phyloP scores from a whole-genome alignment of 1,284 basidiomycete genomes.

The Leucoagaricus sp. region DNA sequence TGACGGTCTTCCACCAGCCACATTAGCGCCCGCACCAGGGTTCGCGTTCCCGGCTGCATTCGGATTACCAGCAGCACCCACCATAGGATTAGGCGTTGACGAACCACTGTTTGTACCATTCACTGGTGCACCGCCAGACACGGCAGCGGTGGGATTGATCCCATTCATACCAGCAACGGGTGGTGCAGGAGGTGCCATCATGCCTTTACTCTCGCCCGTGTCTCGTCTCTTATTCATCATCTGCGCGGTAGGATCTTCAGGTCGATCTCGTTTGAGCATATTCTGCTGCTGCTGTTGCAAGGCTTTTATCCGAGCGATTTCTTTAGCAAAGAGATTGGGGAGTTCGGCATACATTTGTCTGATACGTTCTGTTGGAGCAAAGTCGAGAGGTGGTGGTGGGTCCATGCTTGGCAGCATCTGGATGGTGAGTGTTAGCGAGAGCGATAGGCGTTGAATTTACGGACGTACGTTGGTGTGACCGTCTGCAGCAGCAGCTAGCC shows the following conservation, averaged over 20 bases:
- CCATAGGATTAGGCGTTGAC: constrained; percentile 11
- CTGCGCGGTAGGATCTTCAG: constrained; percentile 45
- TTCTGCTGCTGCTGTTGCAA: constrained; percentile 22
- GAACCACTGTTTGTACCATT: constrained; percentile 12
- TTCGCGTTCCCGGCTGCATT: not conserved
- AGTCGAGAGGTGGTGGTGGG: constrained; percentile 53
- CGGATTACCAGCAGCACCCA: not conserved
- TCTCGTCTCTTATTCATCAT: constrained; percentile 64
- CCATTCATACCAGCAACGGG: constrained; percentile 4
- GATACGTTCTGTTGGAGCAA: constrained; percentile 56
- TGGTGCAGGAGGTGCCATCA: constrained; percentile 37
- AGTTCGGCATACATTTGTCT: constrained; percentile 63
- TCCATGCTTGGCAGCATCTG: constrained; percentile 40
- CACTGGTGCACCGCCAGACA: constrained; percentile 8
- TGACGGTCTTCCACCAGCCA: not conserved
- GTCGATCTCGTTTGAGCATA: constrained; percentile 60
- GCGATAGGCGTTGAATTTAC: not conserved
- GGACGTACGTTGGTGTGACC: constrained; percentile 39
- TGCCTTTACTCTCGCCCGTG: constrained; percentile 50
- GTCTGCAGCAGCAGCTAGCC: constrained; percentile 66
- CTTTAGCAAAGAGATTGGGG: constrained; percentile 60
- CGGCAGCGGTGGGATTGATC: not conserved
- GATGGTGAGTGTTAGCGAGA: not conserved
- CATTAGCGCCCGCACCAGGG: not conserved
- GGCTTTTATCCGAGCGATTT: constrained; percentile 44